These are phyloP conservation scores for Paratinospora sagittata DNA, from an alignment of 164 flowering plant species.

Conservation along the genomic window DNA sequence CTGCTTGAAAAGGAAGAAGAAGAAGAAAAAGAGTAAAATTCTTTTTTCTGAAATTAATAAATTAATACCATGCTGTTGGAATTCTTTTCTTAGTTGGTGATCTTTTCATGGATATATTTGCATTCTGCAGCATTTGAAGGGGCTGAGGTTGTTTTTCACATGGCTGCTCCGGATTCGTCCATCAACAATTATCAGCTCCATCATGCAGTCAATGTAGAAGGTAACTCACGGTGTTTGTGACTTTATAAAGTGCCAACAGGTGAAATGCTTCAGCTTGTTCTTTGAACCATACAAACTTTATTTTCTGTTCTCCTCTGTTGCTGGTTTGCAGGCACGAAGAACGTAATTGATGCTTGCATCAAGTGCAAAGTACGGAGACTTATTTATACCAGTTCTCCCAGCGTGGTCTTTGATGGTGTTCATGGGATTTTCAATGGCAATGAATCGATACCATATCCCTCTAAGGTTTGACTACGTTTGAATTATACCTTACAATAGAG, in stretches of 20 bases:
- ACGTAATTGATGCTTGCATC: conserved; percentile 81
- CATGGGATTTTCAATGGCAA: conserved; percentile 71
- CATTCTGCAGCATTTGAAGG: conserved; percentile 59
- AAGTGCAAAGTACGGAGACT: conserved; percentile 78
- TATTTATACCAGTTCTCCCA: conserved; percentile 89
- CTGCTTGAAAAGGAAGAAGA: too few relatives aligned
- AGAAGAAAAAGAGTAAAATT: too few relatives aligned
- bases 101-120: not conserved
- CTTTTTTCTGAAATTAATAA: too few relatives aligned
- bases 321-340: conserved; percentile 59
- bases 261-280: not conserved
- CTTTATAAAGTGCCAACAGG: not conserved
- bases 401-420: conserved; percentile 96
- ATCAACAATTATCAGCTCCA: conserved; percentile 82
- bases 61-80: not conserved
- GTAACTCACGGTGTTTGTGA: conserved; percentile 24
- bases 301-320: conserved; percentile 6
- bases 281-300: conserved; percentile 9
- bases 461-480: conserved; percentile 42
- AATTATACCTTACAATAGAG: not conserved
- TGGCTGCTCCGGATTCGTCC: conserved; percentile 99
- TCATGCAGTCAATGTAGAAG: conserved; percentile 85
- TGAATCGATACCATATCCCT: conserved; percentile 75
- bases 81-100: not conserved
- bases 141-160: conserved; percentile 88